Evolutionary conservation across 83 land plant species (phyloP).

Genomic region (Picea mariana): DNA sequence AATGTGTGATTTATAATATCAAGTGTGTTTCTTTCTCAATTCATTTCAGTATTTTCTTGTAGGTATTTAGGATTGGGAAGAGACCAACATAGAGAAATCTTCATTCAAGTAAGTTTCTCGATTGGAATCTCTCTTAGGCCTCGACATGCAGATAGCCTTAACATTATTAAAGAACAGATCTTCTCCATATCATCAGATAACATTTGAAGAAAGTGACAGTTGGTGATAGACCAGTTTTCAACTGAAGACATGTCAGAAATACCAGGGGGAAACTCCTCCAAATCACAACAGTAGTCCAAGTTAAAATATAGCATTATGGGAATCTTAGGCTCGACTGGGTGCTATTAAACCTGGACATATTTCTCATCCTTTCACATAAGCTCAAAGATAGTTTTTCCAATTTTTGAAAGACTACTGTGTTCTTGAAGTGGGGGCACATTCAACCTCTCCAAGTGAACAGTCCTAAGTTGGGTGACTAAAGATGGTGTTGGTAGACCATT

Average conservation of each 20-base stretch:
- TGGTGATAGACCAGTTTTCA: conserved; percentile 36
- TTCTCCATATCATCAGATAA: conserved; percentile 40
- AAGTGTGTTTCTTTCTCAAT: too few species aligned
- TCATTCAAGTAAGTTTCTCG: conserved; percentile 33
- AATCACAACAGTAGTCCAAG: conserved; percentile 50
- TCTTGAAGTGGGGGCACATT: too few species aligned
- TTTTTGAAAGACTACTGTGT: too few species aligned
- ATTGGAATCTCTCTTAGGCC: conserved; percentile 43
- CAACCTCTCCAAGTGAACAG: too few species aligned
- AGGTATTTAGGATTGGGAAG: too few species aligned
- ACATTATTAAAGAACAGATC: conserved; percentile 28
- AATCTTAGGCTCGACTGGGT: conserved; percentile 17
- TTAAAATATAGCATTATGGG: conserved; percentile 40
- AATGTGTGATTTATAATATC: too few species aligned
- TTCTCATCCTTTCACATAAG: not conserved
- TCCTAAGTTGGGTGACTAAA: conserved; percentile 29
- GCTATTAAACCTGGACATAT: not conserved
- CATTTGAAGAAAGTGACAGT: conserved; percentile 37
- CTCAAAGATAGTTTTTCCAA: too few species aligned
- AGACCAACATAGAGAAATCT: conserved; percentile 52
- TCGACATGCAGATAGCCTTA: conserved; percentile 52
- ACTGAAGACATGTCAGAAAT: conserved; percentile 30
- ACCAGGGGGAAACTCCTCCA: conserved; percentile 39
- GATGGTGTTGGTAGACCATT: conserved; percentile 31
- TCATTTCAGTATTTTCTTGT: too few species aligned